Evolutionary conservation across 306 rosid genomes (phyloP).

Genomic region (Canavalia ensiformis): DNA sequence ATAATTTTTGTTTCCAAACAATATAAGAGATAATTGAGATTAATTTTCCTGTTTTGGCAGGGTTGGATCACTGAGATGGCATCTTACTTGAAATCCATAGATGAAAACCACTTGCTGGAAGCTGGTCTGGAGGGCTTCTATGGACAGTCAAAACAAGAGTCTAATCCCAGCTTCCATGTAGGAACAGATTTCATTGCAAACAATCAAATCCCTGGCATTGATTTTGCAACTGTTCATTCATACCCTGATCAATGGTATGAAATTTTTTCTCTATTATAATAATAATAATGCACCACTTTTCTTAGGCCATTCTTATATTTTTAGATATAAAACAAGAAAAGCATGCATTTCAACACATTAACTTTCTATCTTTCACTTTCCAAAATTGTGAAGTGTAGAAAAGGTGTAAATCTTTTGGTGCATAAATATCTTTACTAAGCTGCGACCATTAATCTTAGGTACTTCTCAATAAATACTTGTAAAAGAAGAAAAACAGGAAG

Average conservation of each 20-base stretch:
- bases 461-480: no score
- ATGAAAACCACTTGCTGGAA: slow-evolving; percentile 78
- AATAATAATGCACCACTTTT: slow-evolving; percentile 7
- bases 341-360: background rate
- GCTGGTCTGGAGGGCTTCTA: slow-evolving; percentile 89
- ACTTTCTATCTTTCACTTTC: background rate
- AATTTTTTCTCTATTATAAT: background rate
- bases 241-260: slow-evolving; percentile 85
- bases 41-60: slow-evolving; percentile 47
- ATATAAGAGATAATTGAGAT: background rate
- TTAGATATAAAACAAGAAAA: background rate
- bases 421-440: no score
- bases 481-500: no score
- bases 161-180: slow-evolving; percentile 63
- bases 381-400: background rate
- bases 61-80: slow-evolving; percentile 88
- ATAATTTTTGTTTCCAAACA: background rate
- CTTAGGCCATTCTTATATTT: background rate
- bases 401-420: background rate
- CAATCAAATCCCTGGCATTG: slow-evolving; percentile 77
- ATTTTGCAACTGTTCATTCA: slow-evolving; percentile 84
- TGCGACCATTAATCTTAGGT: no score
- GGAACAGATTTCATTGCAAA: slow-evolving; percentile 87
- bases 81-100: slow-evolving; percentile 76
- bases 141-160: slow-evolving; percentile 61